Percentiles rank a stretch among this genome's conserved stretches.
phyloP scores from a whole-genome alignment of 2,329 filamentous ascomycete genomes.

The Pseudocercospora crystallina region DNA sequence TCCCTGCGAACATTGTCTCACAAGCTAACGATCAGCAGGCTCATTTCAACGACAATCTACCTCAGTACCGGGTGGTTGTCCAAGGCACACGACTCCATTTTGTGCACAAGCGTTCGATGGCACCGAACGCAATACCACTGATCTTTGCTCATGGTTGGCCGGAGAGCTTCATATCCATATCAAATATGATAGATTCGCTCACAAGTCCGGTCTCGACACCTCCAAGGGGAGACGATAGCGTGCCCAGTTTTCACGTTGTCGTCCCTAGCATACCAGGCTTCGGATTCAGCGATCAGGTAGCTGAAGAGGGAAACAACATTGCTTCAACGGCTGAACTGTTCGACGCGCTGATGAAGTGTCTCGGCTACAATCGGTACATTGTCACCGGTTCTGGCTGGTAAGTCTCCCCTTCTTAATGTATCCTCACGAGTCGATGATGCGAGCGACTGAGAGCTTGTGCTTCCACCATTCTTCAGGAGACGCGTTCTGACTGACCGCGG shows the following conservation, averaged over 20 bases:
- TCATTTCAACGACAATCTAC: constrained; percentile 57
- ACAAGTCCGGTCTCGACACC: constrained; percentile 52
- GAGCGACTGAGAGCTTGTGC: not conserved
- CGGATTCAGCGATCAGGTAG: constrained; percentile 65
- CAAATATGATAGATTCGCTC: constrained; percentile 56
- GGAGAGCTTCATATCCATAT: constrained; percentile 61
- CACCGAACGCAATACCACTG: constrained; percentile 59
- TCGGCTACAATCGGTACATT: constrained; percentile 61
- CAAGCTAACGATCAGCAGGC: constrained; percentile 22
- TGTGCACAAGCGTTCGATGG: constrained; percentile 58
- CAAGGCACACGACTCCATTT: constrained; percentile 58
- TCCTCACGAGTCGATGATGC: not conserved
- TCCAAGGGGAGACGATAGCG: constrained; percentile 24
- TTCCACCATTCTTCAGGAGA: not conserved
- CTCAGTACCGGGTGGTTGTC: constrained; percentile 64
- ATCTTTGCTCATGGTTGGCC: constrained; percentile 66
- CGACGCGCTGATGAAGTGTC: constrained; percentile 58
- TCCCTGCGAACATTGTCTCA: not conserved
- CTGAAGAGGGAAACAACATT: constrained; percentile 51
- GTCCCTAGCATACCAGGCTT: constrained; percentile 65
- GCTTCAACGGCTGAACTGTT: constrained; percentile 57
- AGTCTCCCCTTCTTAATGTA: constrained; percentile 13
- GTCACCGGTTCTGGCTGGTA: constrained; percentile 55
- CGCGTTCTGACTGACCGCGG: not conserved
- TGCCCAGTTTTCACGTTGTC: constrained; percentile 63